phyloP scores from a whole-genome alignment of 2,329 filamentous ascomycete species.

The Parafenestella ontariensis region DNA sequence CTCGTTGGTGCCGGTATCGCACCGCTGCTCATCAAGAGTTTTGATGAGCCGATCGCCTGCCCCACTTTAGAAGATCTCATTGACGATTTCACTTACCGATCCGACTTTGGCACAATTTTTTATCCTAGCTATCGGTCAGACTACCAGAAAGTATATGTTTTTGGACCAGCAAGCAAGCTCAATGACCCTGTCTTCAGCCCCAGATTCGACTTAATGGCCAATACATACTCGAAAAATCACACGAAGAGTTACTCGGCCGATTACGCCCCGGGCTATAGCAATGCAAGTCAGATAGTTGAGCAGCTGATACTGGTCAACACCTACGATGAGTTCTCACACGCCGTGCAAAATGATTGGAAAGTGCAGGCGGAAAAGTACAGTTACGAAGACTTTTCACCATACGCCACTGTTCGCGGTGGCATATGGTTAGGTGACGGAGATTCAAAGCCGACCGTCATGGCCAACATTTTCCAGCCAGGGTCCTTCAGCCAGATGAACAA shows the following conservation, averaged over 20 bases:
- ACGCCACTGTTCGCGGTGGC: conserved; percentile 51
- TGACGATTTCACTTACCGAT: conserved; percentile 14
- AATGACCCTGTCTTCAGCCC: conserved; percentile 6
- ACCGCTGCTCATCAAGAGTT: conserved; percentile 71
- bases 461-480: conserved; percentile 52
- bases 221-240: conserved; percentile 43
- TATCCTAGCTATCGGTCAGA: neutral
- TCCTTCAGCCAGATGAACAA: conserved; percentile 19
- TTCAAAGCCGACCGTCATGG: conserved; percentile 21
- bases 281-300: conserved; percentile 21
- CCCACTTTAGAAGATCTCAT: conserved; percentile 27
- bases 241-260: conserved; percentile 1
- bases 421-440: conserved; percentile 27
- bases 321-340: conserved; percentile 64
- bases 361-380: conserved; percentile 51
- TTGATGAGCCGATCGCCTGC: conserved; percentile 56
- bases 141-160: conserved; percentile 12
- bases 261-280: conserved; percentile 21
- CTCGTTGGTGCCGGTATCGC: conserved; percentile 79
- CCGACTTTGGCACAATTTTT: conserved; percentile 15
- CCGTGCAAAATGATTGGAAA: conserved; percentile 68
- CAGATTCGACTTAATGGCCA: conserved; percentile 19
- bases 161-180: conserved; percentile 23
- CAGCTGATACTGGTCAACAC: conserved; percentile 64
- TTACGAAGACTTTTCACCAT: conserved; percentile 45